Conservation (phyloP, 2,329 filamentous ascomycete genomes). For the Ophiocordyceps sinensis region DNA sequence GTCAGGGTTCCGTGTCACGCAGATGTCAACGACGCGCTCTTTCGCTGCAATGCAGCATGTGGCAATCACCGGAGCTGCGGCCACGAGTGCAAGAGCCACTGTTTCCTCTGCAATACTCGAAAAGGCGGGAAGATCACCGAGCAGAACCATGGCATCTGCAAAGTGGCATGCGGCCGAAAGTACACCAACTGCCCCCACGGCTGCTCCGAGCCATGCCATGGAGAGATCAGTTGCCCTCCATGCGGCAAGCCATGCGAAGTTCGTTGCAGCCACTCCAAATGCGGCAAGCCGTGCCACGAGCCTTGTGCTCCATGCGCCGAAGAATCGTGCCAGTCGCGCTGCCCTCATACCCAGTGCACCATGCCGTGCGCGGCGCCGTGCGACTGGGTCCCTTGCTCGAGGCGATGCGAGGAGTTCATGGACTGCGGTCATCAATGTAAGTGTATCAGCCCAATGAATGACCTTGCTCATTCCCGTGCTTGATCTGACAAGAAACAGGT, state of each 20-base stretch:
- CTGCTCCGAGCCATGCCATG: constrained; percentile 40
- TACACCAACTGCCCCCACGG: constrained; percentile 41
- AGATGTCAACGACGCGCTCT: constrained; percentile 26
- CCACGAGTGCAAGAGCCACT: constrained; percentile 37
- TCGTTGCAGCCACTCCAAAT: constrained; percentile 40
- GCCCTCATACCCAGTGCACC: constrained; percentile 34
- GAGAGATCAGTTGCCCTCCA: constrained; percentile 25
- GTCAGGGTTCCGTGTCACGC: constrained; percentile 32
- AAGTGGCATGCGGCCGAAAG: constrained; percentile 29
- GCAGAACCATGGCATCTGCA: constrained; percentile 32
- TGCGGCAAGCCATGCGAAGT: constrained; percentile 38
- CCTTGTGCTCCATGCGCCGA: constrained; percentile 48
- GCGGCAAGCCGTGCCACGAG: constrained; percentile 39
- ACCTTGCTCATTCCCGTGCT: too few relatives aligned
- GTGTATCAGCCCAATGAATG: not conserved
- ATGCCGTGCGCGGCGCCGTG: constrained; percentile 55
- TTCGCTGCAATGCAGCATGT: constrained; percentile 35
- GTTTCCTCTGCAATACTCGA: constrained; percentile 30
- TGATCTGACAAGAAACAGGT: constrained; percentile 4
- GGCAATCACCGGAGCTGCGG: constrained; percentile 35
- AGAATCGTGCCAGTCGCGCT: constrained; percentile 35
- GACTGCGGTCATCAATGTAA: constrained; percentile 46
- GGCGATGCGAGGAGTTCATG: constrained; percentile 38
- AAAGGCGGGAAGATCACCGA: constrained; percentile 12
- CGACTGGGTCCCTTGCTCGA: constrained; percentile 48